Evolutionary conservation across 78 protist species (phyloP).

Genomic region (Dictyostelium discoideum): DNA sequence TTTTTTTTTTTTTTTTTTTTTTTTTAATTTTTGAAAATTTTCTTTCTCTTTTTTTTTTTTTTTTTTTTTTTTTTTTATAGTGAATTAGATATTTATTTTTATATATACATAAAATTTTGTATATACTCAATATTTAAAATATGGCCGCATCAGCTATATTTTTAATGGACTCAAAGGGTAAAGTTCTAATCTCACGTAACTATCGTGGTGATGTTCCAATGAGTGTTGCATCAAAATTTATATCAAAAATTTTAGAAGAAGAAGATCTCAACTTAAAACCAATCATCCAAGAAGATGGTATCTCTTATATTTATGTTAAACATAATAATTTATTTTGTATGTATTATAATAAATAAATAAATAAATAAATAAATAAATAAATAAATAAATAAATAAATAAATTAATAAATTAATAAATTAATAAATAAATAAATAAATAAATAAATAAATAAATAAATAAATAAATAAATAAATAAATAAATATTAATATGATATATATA

Average conservation of each 20-base stretch:
- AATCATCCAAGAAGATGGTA: slow-evolving; percentile 88
- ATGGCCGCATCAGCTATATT: slow-evolving; percentile 91
- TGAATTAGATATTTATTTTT: background rate
- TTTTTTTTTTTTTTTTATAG: slow-evolving; percentile 3
- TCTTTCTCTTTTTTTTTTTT: background rate
- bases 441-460: no score
- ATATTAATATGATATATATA: no score
- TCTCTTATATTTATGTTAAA: slow-evolving; percentile 94
- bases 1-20: background rate
- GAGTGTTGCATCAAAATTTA: slow-evolving; percentile 82
- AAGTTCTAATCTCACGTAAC: slow-evolving; percentile 90
- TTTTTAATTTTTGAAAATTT: background rate
- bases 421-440: no score
- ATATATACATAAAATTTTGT: background rate
- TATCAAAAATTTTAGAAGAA: slow-evolving; percentile 85
- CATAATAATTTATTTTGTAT: slow-evolving; percentile 93
- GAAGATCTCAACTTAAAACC: slow-evolving; percentile 91
- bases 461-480: no score
- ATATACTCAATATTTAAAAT: background rate
- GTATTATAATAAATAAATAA: background rate
- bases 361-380: no score
- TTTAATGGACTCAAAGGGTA: slow-evolving; percentile 92
- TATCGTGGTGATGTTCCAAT: slow-evolving; percentile 93
- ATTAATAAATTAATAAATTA: no score
- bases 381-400: no score